A percentile compares a stretch with the other conserved stretches of the same genome.
These are phyloP conservation scores for Colletotrichum siamense DNA, from an alignment of 2,329 filamentous ascomycete genomes.

Conservation along the genomic window DNA sequence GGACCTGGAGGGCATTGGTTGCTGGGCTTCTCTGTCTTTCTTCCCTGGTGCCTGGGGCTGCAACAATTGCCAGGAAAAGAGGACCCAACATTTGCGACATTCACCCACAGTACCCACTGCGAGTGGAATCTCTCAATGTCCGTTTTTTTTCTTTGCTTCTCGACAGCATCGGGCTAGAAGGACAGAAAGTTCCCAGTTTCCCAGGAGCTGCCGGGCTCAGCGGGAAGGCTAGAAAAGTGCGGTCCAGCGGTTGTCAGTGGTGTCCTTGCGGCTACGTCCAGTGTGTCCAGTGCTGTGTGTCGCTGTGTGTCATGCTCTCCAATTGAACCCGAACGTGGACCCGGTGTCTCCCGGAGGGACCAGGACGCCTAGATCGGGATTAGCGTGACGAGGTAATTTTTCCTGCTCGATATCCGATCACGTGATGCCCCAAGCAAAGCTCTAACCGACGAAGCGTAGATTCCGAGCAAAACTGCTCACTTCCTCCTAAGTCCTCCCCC, in stretches of 20 bases:
- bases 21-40: neutral
- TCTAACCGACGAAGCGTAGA: conserved; percentile 48
- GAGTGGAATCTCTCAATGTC: conserved; percentile 9
- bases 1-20: neutral
- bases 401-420: conserved; percentile 27
- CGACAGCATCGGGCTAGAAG: neutral
- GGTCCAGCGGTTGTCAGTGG: neutral
- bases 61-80: conserved; percentile 5
- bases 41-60: neutral
- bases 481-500: conserved; percentile 54
- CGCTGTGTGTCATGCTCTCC: neutral
- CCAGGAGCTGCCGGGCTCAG: neutral
- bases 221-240: neutral
- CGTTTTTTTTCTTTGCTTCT: neutral
- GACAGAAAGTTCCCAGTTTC: conserved; percentile 13
- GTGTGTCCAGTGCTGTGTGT: neutral
- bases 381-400: conserved; percentile 21
- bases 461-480: conserved; percentile 55
- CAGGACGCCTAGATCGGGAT: conserved; percentile 4
- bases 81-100: conserved; percentile 4
- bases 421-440: conserved; percentile 45
- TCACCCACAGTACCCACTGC: conserved; percentile 10
- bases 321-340: conserved; percentile 20
- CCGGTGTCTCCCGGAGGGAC: conserved; percentile 17
- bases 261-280: neutral